Conservation (phyloP, 1,284 basidiomycete genomes). For the Coniophora puteana region DNA sequence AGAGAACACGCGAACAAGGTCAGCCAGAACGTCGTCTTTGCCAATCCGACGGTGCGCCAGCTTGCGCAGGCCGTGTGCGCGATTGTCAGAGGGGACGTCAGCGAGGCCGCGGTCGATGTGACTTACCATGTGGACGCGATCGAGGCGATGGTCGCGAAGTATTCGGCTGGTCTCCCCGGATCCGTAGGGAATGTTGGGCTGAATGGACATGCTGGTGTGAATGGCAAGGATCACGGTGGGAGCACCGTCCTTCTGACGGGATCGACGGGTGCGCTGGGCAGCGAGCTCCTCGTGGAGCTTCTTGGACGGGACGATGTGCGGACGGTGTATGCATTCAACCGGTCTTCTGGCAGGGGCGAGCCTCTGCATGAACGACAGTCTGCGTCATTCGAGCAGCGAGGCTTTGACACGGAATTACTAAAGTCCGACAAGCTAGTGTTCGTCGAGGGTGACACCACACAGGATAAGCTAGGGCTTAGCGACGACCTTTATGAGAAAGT, state of each 20-base stretch:
- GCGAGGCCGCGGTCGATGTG: background rate
- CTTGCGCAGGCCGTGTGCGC: slow-evolving; percentile 15
- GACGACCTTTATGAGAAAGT: slow-evolving; percentile 17
- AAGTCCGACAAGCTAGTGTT: slow-evolving; percentile 25
- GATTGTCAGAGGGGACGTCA: slow-evolving; percentile 7
- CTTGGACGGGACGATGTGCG: slow-evolving; percentile 15
- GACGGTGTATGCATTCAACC: slow-evolving; percentile 29
- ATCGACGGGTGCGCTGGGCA: slow-evolving; percentile 27
- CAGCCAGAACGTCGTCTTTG: slow-evolving; percentile 25
- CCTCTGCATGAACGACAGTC: slow-evolving; percentile 21
- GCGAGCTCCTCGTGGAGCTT: slow-evolving; percentile 22
- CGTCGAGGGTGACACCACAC: slow-evolving; percentile 23
- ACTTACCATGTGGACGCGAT: slow-evolving; percentile 17
- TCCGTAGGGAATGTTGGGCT: background rate
- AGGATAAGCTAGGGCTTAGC: slow-evolving; percentile 23
- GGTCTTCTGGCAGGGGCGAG: slow-evolving; percentile 14
- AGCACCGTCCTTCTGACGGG: slow-evolving; percentile 25
- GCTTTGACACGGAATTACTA: slow-evolving; percentile 25
- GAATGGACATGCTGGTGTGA: slow-evolving; percentile 6
- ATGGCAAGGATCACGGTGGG: background rate
- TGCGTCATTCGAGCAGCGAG: slow-evolving; percentile 24
- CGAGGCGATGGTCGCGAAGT: slow-evolving; percentile 24
- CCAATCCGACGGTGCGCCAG: slow-evolving; percentile 18
- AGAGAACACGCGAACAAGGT: slow-evolving; percentile 13
- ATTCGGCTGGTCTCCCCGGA: slow-evolving; percentile 10